A percentile compares a stretch with the other conserved stretches of the same genome.
Conservation (phyloP, 495 filamentous ascomycete species). For the Rostrohypoxylon terebratum region DNA sequence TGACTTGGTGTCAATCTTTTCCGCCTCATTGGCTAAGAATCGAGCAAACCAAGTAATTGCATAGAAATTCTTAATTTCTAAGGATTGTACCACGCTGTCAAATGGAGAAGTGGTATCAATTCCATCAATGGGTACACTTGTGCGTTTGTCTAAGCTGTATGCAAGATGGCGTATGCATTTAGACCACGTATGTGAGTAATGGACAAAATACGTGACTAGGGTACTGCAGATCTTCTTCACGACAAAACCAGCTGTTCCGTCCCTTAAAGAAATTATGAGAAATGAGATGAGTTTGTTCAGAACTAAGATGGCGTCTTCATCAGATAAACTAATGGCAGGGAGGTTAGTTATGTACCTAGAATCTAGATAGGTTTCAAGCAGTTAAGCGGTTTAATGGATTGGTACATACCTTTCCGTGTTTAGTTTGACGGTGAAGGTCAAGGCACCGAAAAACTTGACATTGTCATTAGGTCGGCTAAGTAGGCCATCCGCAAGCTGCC, state of each 20-base stretch:
- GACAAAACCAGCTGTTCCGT: slow-evolving; percentile 72
- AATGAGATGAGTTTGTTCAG: slow-evolving; percentile 77
- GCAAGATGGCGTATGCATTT: slow-evolving; percentile 76
- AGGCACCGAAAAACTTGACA: slow-evolving; percentile 91
- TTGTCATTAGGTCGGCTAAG: slow-evolving; percentile 72
- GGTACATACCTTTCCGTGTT: slow-evolving; percentile 78
- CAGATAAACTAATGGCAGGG: slow-evolving; percentile 62
- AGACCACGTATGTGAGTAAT: slow-evolving; percentile 75
- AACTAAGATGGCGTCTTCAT: slow-evolving; percentile 70
- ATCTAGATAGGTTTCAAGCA: neutral
- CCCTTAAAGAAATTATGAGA: slow-evolving; percentile 69
- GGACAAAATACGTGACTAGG: slow-evolving; percentile 81
- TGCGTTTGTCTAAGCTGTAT: slow-evolving; percentile 67
- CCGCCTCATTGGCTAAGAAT: slow-evolving; percentile 79
- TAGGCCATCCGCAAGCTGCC: slow-evolving; percentile 83
- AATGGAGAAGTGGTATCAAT: slow-evolving; percentile 64
- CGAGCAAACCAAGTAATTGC: slow-evolving; percentile 78
- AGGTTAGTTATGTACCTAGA: slow-evolving; percentile 61
- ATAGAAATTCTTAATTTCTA: slow-evolving; percentile 67
- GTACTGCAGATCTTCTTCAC: slow-evolving; percentile 86
- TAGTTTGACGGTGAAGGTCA: slow-evolving; percentile 92
- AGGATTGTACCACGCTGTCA: slow-evolving; percentile 62
- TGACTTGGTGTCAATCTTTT: slow-evolving; percentile 70
- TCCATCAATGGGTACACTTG: slow-evolving; percentile 59
- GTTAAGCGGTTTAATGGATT: neutral